These are phyloP conservation scores for Puccinia horiana DNA, from an alignment of 1,284 basidiomycete species.

Conservation along the genomic window DNA sequence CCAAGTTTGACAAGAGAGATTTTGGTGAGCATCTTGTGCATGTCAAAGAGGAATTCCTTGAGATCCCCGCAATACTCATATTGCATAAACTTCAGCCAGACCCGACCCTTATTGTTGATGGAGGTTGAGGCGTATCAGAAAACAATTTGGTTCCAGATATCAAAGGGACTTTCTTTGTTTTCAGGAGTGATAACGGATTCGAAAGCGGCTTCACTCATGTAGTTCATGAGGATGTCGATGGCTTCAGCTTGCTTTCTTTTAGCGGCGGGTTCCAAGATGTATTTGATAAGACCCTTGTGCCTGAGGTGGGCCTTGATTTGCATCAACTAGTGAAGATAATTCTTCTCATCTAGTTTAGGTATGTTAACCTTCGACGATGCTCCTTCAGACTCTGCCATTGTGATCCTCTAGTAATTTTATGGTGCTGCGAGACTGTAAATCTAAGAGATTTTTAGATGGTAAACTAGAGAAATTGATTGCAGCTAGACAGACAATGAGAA, in stretches of 20 bases:
- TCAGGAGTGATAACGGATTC: background rate
- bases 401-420: background rate
- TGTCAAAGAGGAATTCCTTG: background rate
- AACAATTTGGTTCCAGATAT: background rate
- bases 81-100: background rate
- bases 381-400: background rate
- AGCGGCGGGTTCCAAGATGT: no score
- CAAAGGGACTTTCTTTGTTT: background rate
- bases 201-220: no score
- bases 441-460: background rate
- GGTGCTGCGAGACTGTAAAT: background rate
- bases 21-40: background rate
- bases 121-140: background rate
- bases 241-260: no score
- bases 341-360: no score
- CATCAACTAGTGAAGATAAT: no score
- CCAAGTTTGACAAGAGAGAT: background rate
- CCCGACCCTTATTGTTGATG: no score
- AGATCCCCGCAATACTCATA: background rate
- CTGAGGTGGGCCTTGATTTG: no score
- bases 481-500: no score
- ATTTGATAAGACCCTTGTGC: no score
- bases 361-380: no score
- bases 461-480: no score
- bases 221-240: no score